Conservation (phyloP, 2,329 filamentous ascomycete genomes). For the Dactylellina parvicollis region DNA sequence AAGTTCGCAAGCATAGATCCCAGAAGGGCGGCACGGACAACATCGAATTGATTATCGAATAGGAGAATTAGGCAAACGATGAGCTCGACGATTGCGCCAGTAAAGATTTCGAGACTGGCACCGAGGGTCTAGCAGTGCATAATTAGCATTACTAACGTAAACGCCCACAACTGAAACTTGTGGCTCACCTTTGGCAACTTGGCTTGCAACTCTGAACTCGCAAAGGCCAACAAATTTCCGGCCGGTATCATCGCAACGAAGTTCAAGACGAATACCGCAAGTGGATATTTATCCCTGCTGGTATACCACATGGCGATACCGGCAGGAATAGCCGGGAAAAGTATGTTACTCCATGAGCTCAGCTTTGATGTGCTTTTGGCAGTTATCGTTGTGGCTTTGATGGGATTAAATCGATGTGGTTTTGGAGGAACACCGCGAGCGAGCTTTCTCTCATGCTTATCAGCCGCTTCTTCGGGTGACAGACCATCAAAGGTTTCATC, state of each 20-base stretch:
- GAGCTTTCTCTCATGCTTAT: conserved; percentile 26
- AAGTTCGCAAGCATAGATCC: conserved; percentile 85
- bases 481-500: conserved; percentile 31
- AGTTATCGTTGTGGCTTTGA: conserved; percentile 38
- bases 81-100: conserved; percentile 82
- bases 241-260: conserved; percentile 40
- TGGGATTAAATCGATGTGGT: conserved; percentile 29
- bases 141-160: conserved; percentile 69
- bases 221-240: conserved; percentile 39
- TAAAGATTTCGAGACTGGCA: conserved; percentile 70
- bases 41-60: conserved; percentile 67
- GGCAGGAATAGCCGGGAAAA: conserved; percentile 39
- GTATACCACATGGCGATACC: conserved; percentile 42
- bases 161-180: neutral
- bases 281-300: conserved; percentile 20
- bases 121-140: conserved; percentile 68
- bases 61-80: conserved; percentile 83
- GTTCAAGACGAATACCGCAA: conserved; percentile 42
- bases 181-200: conserved; percentile 35
- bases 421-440: conserved; percentile 21
- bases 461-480: conserved; percentile 23
- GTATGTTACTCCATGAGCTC: conserved; percentile 42
- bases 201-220: conserved; percentile 32
- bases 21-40: conserved; percentile 83
- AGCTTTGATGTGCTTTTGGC: conserved; percentile 39